Evolutionary conservation across 805 yeast genomes (phyloP), one percentile per base, ranked within the genome.

Genomic region (Schwanniomyces pseudopolymorphus): DNA sequence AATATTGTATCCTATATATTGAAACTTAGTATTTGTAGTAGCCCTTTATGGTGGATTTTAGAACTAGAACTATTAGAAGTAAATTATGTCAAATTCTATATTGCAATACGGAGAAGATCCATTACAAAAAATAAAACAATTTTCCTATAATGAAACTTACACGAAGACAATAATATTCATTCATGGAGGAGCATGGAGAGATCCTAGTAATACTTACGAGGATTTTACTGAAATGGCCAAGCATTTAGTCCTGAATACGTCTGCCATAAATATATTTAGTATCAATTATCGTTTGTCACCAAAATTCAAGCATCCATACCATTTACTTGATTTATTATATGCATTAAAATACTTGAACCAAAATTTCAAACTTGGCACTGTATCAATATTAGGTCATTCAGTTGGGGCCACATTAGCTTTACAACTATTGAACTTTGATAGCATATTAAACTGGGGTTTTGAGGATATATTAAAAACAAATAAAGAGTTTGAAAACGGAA

Each of bases 111-210:
- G 77, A 5, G 44, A 45, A 0, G 64, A 71, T 51, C 59, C 57
- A 3, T 60, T 71, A 22, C 75, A 72, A 41, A 44, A 40, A 14
- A 33, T 69, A 27, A 67, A 61, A 46, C 48, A 64, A 1, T 69
- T 64, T 49, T 52, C 56, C n/a, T 51, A 50, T 37, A 47, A 40
- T 14, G 43, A 45, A 2, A 11, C 19, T 6, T 46, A 49, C n/a
- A 40, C 41, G 17, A 45, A 58, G 2, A 63, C 78, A 16, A 44
- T 80, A 5, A 74, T 87, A 0, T 83, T 81, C 53, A 75, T 89
- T 33, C 96, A 89, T 64, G 96, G 96, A 1, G 96, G 96, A 0
- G 95, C 90, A 0, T 89, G 96, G 96, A 72, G 88, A 50, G 95
- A 86, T 57, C 79, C 82, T 1, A 59, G 51, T 2, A 84, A 85